phyloP scores from a whole-genome alignment of 1,139 yeast genomes.

The Geotrichum klebahnii region DNA sequence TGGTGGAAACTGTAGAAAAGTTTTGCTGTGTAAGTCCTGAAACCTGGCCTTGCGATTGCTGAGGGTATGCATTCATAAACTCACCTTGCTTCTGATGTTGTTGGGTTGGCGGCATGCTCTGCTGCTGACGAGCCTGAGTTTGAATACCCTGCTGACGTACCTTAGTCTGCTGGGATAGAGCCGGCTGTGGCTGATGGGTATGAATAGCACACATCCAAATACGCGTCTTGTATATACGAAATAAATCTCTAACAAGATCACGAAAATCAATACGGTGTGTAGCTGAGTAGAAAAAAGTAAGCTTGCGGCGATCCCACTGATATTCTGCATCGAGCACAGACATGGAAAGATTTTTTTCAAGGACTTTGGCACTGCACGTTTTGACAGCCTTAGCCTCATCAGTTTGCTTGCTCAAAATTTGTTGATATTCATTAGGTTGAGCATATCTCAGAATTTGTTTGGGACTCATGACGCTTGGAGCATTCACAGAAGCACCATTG shows the following conservation, averaged over 20 bases:
- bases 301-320: constrained; percentile 90
- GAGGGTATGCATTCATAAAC: background rate
- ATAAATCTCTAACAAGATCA: constrained; percentile 83
- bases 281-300: constrained; percentile 84
- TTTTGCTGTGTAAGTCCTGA: background rate
- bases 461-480: constrained; percentile 41
- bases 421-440: constrained; percentile 56
- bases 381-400: constrained; percentile 73
- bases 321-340: constrained; percentile 73
- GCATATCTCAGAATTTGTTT: constrained; percentile 76
- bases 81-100: background rate
- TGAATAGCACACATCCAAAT: constrained; percentile 95
- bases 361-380: constrained; percentile 55
- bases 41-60: background rate
- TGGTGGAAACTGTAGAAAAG: background rate
- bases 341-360: constrained; percentile 47
- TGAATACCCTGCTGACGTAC: too few relatives aligned
- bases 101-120: background rate
- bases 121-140: background rate
- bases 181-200: background rate
- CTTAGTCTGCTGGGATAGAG: too few relatives aligned
- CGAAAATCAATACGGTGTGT: constrained; percentile 86
- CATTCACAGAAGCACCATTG: constrained; percentile 13
- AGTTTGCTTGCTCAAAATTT: constrained; percentile 54
- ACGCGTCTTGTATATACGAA: constrained; percentile 89